These are phyloP conservation scores for Aspergillus terreus DNA, from an alignment of 2,329 filamentous ascomycete species.

Conservation along the genomic window DNA sequence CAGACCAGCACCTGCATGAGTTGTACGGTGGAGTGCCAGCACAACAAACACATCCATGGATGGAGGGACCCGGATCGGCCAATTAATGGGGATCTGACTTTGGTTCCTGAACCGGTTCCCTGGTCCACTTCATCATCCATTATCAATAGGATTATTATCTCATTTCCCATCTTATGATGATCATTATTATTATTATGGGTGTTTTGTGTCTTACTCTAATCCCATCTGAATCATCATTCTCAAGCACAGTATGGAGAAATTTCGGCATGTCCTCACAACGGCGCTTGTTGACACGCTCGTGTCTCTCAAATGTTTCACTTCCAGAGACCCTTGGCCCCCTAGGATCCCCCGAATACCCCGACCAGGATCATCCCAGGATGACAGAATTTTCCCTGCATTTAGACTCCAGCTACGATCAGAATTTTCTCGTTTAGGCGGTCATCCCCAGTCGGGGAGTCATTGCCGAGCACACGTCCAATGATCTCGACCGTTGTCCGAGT, in stretches of 20 bases:
- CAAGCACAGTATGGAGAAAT: too few species aligned
- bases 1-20: too few species aligned
- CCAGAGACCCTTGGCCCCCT: background rate
- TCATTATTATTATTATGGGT: too few species aligned
- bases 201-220: background rate
- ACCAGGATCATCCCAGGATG: background rate
- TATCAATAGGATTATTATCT: background rate
- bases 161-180: background rate
- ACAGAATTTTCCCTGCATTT: background rate
- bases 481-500: background rate
- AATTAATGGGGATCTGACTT: constrained; percentile 2
- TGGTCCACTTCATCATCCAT: background rate
- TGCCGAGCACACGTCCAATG: background rate
- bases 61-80: background rate
- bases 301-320: constrained; percentile 10
- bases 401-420: background rate
- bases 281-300: constrained; percentile 2
- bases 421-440: background rate
- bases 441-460: background rate
- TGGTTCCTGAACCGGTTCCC: constrained; percentile 8
- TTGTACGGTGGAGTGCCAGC: background rate
- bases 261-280: background rate
- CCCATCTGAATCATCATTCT: background rate
- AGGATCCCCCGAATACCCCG: background rate
- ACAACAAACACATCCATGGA: constrained; percentile 1